Evolutionary conservation across 2,329 filamentous ascomycete species (phyloP).

Genomic region (Ophiocordyceps polyrhachis-furcata): DNA sequence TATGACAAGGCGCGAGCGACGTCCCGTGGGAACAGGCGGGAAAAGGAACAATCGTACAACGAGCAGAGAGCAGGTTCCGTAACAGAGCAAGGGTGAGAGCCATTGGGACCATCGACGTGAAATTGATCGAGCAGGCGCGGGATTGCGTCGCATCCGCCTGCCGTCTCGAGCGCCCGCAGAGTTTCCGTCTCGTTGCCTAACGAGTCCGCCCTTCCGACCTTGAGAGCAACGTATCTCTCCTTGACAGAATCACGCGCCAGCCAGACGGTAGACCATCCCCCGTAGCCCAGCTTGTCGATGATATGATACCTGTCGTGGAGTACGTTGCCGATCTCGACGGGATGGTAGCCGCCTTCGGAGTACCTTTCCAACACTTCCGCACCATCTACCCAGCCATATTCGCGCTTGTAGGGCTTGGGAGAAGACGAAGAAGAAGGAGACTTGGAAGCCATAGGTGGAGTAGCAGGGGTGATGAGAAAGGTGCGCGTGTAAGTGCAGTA

Average conservation of each 20-base stretch:
- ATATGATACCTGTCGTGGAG: constrained; percentile 13
- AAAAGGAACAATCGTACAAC: not conserved
- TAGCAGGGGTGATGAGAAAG: too few species aligned
- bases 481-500: too few species aligned
- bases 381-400: constrained; percentile 1
- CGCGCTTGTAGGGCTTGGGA: not conserved
- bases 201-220: constrained; percentile 1
- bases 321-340: constrained; percentile 1
- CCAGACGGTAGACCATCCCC: constrained; percentile 21
- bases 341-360: constrained; percentile 1
- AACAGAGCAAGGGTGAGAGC: constrained; percentile 1
- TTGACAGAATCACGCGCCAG: constrained; percentile 15
- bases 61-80: not conserved
- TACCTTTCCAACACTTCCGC: constrained; percentile 1
- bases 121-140: constrained; percentile 1
- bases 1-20: constrained; percentile 1
- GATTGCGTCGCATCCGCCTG: not conserved
- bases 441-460: too few species aligned
- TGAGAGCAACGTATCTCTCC: constrained; percentile 3
- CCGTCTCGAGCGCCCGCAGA: not conserved
- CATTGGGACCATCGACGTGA: constrained; percentile 1
- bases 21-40: not conserved
- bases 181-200: not conserved
- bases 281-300: constrained; percentile 19
- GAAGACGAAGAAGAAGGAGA: too few species aligned